These are phyloP conservation scores for Vitis riparia DNA, from an alignment of 164 flowering plant genomes.

Conservation along the genomic window DNA sequence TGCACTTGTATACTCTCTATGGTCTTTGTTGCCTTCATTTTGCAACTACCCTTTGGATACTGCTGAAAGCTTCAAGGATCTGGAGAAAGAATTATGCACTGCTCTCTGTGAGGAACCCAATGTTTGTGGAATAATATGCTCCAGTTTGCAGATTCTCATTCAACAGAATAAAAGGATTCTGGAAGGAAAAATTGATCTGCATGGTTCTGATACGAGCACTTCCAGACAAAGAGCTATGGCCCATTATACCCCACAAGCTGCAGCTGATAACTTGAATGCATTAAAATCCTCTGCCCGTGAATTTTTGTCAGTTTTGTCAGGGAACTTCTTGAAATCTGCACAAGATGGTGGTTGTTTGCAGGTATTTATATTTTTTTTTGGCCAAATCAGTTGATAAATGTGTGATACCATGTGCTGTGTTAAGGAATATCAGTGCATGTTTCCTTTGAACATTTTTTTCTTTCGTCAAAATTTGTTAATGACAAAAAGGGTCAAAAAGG, in stretches of 20 bases:
- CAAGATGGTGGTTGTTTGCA: constrained; percentile 81
- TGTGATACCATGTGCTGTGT: no score
- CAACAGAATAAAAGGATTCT: constrained; percentile 68
- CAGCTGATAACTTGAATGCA: constrained; percentile 53
- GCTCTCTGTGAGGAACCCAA: constrained; percentile 66
- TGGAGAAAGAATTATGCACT: constrained; percentile 39
- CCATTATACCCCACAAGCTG: constrained; percentile 59
- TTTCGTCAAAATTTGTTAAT: no score
- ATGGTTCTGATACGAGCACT: constrained; percentile 32
- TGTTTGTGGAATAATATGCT: constrained; percentile 76
- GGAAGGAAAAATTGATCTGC: constrained; percentile 41
- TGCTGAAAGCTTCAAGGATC: constrained; percentile 68
- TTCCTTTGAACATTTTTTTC: no score
- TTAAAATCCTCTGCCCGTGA: constrained; percentile 60
- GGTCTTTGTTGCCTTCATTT: constrained; percentile 94
- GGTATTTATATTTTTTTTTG: constrained; percentile 41
- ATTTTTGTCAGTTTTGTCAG: constrained; percentile 50
- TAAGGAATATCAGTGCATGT: no score
- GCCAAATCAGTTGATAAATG: no score
- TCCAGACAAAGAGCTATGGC: constrained; percentile 53
- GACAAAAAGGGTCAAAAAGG: no score
- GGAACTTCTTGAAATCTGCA: constrained; percentile 50
- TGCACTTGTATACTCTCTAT: constrained; percentile 68
- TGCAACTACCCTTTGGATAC: constrained; percentile 93
- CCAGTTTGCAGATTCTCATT: constrained; percentile 76